Conservation (phyloP, 176 grass and related monocot genomes). For the Cymbopogon citratus region DNA sequence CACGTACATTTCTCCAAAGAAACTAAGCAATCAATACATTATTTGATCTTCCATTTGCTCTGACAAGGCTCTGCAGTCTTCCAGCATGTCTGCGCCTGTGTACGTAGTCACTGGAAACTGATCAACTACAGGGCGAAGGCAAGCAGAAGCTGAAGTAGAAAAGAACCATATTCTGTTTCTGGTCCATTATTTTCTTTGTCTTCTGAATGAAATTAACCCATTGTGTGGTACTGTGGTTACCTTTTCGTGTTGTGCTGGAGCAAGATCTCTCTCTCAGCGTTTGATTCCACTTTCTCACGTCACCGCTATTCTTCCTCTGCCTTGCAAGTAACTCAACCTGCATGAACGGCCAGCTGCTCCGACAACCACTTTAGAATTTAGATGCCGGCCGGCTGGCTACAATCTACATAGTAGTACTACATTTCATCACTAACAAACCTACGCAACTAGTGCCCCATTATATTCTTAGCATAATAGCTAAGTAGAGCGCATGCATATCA, state of each 20-base stretch:
- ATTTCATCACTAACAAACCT: slow-evolving; percentile 47
- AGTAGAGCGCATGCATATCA: background rate
- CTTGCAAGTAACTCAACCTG: slow-evolving; percentile 49
- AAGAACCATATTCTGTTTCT: background rate
- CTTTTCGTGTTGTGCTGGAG: background rate
- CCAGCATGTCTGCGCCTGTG: background rate
- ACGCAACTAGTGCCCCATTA: background rate
- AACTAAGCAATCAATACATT: no score
- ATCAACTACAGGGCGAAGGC: background rate
- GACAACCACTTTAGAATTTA: slow-evolving; percentile 28
- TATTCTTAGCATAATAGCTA: slow-evolving; percentile 4
- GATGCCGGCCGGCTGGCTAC: slow-evolving; percentile 19
- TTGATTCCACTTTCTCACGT: slow-evolving; percentile 1
- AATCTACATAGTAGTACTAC: background rate
- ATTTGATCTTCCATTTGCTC: background rate
- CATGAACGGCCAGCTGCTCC: slow-evolving; percentile 15
- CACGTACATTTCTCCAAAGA: no score
- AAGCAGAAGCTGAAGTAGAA: background rate
- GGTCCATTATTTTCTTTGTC: background rate
- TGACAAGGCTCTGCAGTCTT: background rate
- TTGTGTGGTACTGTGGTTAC: background rate
- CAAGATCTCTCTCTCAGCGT: background rate
- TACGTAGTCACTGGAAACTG: background rate
- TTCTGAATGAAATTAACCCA: background rate
- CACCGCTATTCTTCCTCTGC: slow-evolving; percentile 1